phyloP scores from a whole-genome alignment of 805 yeast genomes.

The Candida pini region DNA sequence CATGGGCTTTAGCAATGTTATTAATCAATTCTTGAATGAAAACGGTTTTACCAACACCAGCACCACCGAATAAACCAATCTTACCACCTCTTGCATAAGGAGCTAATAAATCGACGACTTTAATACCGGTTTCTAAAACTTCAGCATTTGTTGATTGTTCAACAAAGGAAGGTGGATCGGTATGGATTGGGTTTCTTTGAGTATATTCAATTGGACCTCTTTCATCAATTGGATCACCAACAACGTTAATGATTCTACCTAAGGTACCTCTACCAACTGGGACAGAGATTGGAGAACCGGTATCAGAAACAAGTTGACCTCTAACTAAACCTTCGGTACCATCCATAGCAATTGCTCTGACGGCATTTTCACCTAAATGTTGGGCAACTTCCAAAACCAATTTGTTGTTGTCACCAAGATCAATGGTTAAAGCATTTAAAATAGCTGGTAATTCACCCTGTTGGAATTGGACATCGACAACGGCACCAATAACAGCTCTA shows the following conservation, averaged over 20 bases:
- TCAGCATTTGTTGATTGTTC: constrained; percentile 98
- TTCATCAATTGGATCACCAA: constrained; percentile 99
- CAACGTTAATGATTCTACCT: constrained; percentile 96
- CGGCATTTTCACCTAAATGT: constrained; percentile 99
- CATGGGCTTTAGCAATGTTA: constrained; percentile 99
- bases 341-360: constrained; percentile 99
- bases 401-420: constrained; percentile 52
- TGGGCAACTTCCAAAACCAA: constrained; percentile 98
- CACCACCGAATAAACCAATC: constrained; percentile 99
- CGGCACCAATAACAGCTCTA: constrained; percentile 98
- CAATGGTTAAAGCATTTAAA: constrained; percentile 91
- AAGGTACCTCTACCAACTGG: constrained; percentile 99
- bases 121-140: constrained; percentile 98
- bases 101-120: constrained; percentile 98
- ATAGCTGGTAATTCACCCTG: constrained; percentile 97
- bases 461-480: constrained; percentile 97
- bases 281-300: constrained; percentile 97
- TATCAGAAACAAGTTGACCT: constrained; percentile 87
- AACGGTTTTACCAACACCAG: constrained; percentile 99
- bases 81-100: constrained; percentile 99
- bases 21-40: constrained; percentile 99
- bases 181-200: constrained; percentile 96
- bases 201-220: constrained; percentile 96
- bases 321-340: constrained; percentile 99
- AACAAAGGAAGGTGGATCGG: constrained; percentile 93